Base-by-base conservation (phyloP, 2,329 filamentous ascomycete genomes). In the Colletotrichum orchidophilum region DNA sequence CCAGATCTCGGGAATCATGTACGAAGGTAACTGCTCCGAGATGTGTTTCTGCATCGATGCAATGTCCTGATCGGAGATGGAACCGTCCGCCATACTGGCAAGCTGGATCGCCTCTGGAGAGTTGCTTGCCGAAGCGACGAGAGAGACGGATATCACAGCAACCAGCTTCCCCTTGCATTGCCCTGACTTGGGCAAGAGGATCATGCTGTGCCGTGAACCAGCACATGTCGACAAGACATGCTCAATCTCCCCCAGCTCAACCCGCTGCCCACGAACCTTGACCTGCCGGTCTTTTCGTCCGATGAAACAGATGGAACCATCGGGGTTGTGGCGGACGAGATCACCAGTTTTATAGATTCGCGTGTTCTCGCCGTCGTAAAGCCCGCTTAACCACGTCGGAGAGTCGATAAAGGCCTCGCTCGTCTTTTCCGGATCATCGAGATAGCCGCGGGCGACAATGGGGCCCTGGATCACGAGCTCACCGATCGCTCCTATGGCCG, bases 271-370 rank as follows among this genome's bases (percentile, higher is more conserved):
- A 35, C 82, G 80, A 26, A 87, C 76, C 74, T 87, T 87, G 55
- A 86, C 80, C 73, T 87, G 84, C 1, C 80, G 80, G 74, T 87
- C 85, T 64, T 83, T 84, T 53, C 85, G 80, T 60, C 84, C 85
- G 59, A 84, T 62, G 58, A 77, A 80, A 1, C 75, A 54, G 31
- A 82, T 73, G 54, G 53, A 57, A 5, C 78, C 76, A 57, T 80
- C 74, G 0, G 76, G 74, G 49, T 82, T 77, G 42, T 85, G 85
- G 33, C 74, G 74, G 1, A 79, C 86, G 1, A 88, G 77, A 73
- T 88, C 86, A 5, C 86, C 86, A 2, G 86, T 87, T 70, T 83
- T 83, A 74, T 86, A 88, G 8, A 84, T 42, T 7, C 77, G 77
- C 6, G 73, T 8, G 31, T 11, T 24, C 8, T 33, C 54, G 18